Percentiles rank a stretch among this genome's conserved stretches.
Conservation (phyloP, 129 eudicot species). For the Helichrysum umbraculigerum region DNA sequence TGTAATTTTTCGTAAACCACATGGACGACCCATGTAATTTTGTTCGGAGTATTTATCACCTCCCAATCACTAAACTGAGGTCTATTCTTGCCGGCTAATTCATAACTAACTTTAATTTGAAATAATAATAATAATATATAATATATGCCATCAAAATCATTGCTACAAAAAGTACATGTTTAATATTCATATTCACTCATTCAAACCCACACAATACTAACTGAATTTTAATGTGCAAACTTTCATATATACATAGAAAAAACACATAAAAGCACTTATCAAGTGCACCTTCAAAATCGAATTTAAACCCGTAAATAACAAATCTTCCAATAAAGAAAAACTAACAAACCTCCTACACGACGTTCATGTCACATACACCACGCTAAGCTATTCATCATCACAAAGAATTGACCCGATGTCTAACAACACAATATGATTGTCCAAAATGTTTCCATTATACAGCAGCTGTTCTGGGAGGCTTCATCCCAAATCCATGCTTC, state of each 20-base stretch:
- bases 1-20: no score
- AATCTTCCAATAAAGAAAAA: neutral
- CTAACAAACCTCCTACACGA: conserved; percentile 6
- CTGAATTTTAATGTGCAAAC: neutral
- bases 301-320: conserved; percentile 20
- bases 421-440: neutral
- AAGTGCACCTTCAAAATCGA: neutral
- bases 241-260: neutral
- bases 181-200: neutral
- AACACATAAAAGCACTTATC: neutral
- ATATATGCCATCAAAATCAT: neutral
- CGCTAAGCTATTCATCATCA: conserved; percentile 18
- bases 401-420: conserved; percentile 20
- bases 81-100: conserved; percentile 29
- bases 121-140: no score
- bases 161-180: neutral
- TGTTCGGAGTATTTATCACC: no score
- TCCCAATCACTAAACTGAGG: no score
- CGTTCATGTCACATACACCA: conserved; percentile 16
- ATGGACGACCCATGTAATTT: no score
- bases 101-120: conserved; percentile 12
- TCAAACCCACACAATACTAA: neutral
- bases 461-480: conserved; percentile 47
- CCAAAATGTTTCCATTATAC: conserved; percentile 8
- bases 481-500: conserved; percentile 97